Conservation (phyloP, 2,329 filamentous ascomycete species). For the Aureobasidium sp. region DNA sequence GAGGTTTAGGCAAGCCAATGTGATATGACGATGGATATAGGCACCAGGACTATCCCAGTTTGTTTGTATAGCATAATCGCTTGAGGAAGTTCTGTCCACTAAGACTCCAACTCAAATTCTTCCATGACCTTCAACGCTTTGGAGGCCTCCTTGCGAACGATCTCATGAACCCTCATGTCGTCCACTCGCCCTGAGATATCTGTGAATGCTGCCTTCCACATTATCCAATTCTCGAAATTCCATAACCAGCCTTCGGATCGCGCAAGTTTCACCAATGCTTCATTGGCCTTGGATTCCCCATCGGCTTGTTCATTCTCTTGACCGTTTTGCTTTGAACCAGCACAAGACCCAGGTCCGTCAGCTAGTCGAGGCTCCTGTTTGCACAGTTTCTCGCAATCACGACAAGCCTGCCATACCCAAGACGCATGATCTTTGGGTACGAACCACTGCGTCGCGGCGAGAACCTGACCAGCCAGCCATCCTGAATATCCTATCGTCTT, state of each 20-base stretch:
- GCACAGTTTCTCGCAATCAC: background rate
- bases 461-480: background rate
- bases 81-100: too few relatives aligned
- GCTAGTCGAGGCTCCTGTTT: too few relatives aligned
- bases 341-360: background rate
- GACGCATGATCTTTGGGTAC: background rate
- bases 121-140: background rate
- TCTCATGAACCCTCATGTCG: background rate
- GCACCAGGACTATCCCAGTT: too few relatives aligned
- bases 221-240: background rate
- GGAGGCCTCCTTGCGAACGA: background rate
- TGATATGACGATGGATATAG: background rate
- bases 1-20: background rate
- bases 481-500: background rate
- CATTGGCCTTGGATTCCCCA: background rate
- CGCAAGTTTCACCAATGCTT: too few relatives aligned
- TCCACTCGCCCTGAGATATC: background rate
- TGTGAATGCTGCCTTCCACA: background rate
- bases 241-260: background rate
- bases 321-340: background rate
- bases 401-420: background rate
- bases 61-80: too few relatives aligned
- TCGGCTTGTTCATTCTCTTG: background rate
- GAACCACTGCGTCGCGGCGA: background rate
- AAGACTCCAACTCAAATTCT: too few relatives aligned